Conservation (phyloP, 2,329 filamentous ascomycete species). For the Trichoderma guizhouense region DNA sequence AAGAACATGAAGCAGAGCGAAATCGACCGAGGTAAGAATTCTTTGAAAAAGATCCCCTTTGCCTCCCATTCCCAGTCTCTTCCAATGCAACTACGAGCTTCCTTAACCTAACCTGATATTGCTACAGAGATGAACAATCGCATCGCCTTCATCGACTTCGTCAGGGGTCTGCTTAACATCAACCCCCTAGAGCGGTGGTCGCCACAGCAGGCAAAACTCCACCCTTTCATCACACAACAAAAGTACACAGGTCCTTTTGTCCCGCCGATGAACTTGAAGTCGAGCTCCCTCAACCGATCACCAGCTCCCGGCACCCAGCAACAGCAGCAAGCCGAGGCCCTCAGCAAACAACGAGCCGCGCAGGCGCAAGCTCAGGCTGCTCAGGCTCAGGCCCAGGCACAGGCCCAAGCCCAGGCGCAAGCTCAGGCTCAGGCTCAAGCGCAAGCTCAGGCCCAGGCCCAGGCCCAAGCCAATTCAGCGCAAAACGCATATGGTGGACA, state of each 20-base stretch:
- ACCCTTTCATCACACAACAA: slow-evolving; percentile 97
- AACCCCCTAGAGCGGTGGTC: slow-evolving; percentile 97
- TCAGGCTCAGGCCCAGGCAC: slow-evolving; percentile 50
- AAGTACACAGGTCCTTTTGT: slow-evolving; percentile 97
- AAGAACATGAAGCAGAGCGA: slow-evolving; percentile 99
- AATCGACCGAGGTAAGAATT: slow-evolving; percentile 77
- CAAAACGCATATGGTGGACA: slow-evolving; percentile 61
- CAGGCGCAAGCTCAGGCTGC: slow-evolving; percentile 50
- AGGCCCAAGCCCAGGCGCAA: slow-evolving; percentile 62
- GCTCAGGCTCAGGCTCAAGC: slow-evolving; percentile 54
- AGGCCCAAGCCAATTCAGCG: slow-evolving; percentile 51
- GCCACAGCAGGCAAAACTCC: slow-evolving; percentile 92
- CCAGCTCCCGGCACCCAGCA: slow-evolving; percentile 92
- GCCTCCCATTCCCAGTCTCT: background rate
- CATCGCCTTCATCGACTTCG: slow-evolving; percentile 96
- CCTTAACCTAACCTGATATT: slow-evolving; percentile 6
- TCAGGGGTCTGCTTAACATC: slow-evolving; percentile 85
- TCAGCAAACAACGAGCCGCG: slow-evolving; percentile 86
- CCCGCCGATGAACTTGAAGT: slow-evolving; percentile 93
- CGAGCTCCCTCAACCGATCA: slow-evolving; percentile 78
- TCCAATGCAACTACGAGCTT: background rate
- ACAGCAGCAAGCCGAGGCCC: slow-evolving; percentile 89
- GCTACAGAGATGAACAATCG: slow-evolving; percentile 93
- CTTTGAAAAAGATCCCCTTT: background rate
- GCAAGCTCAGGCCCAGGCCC: slow-evolving; percentile 54